Evolutionary conservation across 768 basidiomycete genomes (phyloP), one percentile per base, ranked within the genome.

Genomic region (Phanerodontia chrysosporium): DNA sequence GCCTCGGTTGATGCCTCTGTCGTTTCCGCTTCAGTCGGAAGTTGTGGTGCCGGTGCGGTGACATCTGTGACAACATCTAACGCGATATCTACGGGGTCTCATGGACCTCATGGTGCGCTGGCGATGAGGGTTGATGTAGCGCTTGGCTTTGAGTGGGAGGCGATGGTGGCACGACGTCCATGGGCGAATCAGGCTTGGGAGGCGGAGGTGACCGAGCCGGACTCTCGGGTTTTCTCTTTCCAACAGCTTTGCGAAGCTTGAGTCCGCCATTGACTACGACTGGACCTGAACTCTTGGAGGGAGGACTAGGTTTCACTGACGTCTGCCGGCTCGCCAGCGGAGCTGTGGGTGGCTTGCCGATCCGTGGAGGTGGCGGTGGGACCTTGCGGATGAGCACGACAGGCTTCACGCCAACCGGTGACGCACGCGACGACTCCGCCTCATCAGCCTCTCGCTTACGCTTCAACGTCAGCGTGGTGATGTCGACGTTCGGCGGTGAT

Each of bases 201-300:
- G 36, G 52, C 28, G 49, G 49, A 22, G n/a, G 51, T 7, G 52
- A 36, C 3, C 21, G 39, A 10, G 36, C 30, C 9, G 52, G 52
- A 27, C 52, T 53, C 10, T 63, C 62, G 10, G 67, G 63, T 45
- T 64, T 62, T 30, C 64, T 75, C 53, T 76, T 75, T 49, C 72
- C 70, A n/a, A 72, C 69, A 13, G 74, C 76, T 32, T 74, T 76
- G 21, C 76, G 75, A 59, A 75, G 75, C 60, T 66, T 70, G n/a
- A 77, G 62, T 36, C 69, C 72, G 0, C 71, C 72, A 54, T 60
- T 28, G 18, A 58, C 51, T 65, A 61, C 63, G 42, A 36, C 32
- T n/a, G 58, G 55, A 13, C 58, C 54, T 18, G 57, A 29, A 10
- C 24, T 25, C 54, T 56, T 62, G 16, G n/a, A n/a, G n/a, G 45